Conservation (phyloP, 1,284 basidiomycete genomes). For the Irpex rosettiformis region DNA sequence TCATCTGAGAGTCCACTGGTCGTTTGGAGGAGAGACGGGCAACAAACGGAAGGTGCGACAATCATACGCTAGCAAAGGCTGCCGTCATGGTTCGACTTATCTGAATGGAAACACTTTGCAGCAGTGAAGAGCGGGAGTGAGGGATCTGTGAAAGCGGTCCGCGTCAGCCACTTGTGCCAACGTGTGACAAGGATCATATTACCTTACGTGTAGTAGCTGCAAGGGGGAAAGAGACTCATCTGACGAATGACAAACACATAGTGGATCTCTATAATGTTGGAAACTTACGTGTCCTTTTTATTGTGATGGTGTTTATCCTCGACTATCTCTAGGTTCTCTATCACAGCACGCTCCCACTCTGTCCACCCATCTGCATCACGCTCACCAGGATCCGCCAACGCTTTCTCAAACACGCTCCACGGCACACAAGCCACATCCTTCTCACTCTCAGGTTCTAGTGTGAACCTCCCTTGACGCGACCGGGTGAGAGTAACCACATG, state of each 20-base stretch:
- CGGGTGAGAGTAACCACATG: slow-evolving; percentile 89
- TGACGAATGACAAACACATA: no score
- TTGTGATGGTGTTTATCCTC: slow-evolving; percentile 25
- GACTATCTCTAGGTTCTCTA: slow-evolving; percentile 58
- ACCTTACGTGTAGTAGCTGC: not conserved
- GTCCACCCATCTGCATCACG: slow-evolving; percentile 61
- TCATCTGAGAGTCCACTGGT: not conserved
- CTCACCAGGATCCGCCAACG: slow-evolving; percentile 50
- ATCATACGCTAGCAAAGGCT: not conserved
- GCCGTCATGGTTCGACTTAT: not conserved
- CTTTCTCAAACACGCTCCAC: slow-evolving; percentile 77
- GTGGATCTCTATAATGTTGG: no score
- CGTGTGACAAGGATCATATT: not conserved
- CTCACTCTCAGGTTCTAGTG: slow-evolving; percentile 45
- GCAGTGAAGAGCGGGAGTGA: not conserved
- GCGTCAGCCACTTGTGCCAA: not conserved
- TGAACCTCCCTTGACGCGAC: slow-evolving; percentile 81
- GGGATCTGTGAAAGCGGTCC: not conserved
- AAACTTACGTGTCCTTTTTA: not conserved
- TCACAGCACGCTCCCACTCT: slow-evolving; percentile 70
- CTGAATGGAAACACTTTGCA: not conserved
- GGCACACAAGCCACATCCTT: slow-evolving; percentile 56
- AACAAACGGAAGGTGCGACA: not conserved
- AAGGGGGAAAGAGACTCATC: no score
- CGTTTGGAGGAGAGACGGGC: not conserved